A percentile compares a stretch with the other conserved stretches of the same genome.
Conservation (phyloP, 2,329 filamentous ascomycete species). For the Stenocarpella maydis region DNA sequence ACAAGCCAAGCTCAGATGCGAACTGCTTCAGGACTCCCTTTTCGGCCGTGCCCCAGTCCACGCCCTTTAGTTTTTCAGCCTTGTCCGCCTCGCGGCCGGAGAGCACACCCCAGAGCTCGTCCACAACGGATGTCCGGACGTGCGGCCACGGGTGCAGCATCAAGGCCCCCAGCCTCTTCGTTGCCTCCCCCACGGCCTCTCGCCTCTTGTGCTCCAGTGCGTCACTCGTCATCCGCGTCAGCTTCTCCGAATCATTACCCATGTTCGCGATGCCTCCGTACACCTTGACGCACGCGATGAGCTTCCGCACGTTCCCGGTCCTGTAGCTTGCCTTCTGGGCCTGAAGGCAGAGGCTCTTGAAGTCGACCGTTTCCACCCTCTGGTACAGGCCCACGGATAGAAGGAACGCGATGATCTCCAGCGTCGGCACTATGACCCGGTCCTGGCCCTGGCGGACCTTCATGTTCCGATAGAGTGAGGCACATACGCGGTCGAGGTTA, state of each 20-base stretch:
- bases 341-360: conserved; percentile 70
- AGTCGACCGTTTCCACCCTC: conserved; percentile 49
- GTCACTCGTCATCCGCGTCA: conserved; percentile 36
- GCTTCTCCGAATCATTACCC: conserved; percentile 25
- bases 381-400: conserved; percentile 68
- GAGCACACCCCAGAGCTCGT: conserved; percentile 64
- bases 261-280: conserved; percentile 73
- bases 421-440: conserved; percentile 74
- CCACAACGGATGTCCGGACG: conserved; percentile 67
- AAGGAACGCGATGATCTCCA: conserved; percentile 82
- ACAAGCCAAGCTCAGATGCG: conserved; percentile 53
- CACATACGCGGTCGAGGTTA: conserved; percentile 55
- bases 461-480: conserved; percentile 63
- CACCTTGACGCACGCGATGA: conserved; percentile 81
- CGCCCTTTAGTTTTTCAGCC: conserved; percentile 53
- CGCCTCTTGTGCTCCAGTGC: conserved; percentile 45
- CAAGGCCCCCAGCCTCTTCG: conserved; percentile 76
- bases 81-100: conserved; percentile 42
- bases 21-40: conserved; percentile 54
- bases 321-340: conserved; percentile 85
- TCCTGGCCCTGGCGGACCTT: conserved; percentile 66
- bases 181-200: conserved; percentile 60
- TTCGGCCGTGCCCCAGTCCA: conserved; percentile 66
- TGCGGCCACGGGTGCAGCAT: conserved; percentile 84
- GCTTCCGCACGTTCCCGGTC: conserved; percentile 80